phyloP scores from a whole-genome alignment of 78 protist genomes.

The Corallochytrium limacisporum region DNA sequence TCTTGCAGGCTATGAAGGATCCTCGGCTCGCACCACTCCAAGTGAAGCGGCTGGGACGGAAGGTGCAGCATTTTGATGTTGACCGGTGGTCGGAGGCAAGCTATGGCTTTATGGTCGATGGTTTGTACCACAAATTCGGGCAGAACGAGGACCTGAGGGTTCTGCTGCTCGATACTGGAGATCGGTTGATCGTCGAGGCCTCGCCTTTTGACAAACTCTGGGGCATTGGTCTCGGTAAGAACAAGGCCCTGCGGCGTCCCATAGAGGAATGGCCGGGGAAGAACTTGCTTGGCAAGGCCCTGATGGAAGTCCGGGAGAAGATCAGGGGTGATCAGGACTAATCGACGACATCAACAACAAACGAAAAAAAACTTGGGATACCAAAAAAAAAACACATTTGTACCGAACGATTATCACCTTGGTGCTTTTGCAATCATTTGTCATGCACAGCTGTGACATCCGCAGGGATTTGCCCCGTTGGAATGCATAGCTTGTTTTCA shows the following conservation, averaged over 20 bases:
- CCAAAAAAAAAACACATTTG: too few relatives aligned
- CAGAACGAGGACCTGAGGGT: background rate
- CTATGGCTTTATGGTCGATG: background rate
- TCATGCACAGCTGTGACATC: too few relatives aligned
- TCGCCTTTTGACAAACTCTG: background rate
- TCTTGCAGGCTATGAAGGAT: background rate
- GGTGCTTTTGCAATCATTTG: too few relatives aligned
- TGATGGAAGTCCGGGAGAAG: background rate
- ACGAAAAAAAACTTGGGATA: too few relatives aligned
- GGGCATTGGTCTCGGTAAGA: background rate
- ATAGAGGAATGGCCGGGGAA: background rate
- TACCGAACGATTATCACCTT: too few relatives aligned
- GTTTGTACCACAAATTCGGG: background rate
- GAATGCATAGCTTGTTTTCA: too few relatives aligned
- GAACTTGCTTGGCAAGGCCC: background rate
- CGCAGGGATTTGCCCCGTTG: too few relatives aligned
- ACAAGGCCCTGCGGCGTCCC: background rate
- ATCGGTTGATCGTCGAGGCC: background rate
- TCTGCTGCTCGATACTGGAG: background rate
- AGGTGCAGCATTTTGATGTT: background rate
- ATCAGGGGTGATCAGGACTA: background rate
- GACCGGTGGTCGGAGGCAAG: background rate
- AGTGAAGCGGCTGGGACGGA: background rate
- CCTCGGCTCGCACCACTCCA: background rate
- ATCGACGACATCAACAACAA: too few relatives aligned